Percentiles rank a stretch among this genome's conserved stretches.
phyloP scores from a whole-genome alignment of 2,329 filamentous ascomycete species.

The Beauveria pseudobassiana region DNA sequence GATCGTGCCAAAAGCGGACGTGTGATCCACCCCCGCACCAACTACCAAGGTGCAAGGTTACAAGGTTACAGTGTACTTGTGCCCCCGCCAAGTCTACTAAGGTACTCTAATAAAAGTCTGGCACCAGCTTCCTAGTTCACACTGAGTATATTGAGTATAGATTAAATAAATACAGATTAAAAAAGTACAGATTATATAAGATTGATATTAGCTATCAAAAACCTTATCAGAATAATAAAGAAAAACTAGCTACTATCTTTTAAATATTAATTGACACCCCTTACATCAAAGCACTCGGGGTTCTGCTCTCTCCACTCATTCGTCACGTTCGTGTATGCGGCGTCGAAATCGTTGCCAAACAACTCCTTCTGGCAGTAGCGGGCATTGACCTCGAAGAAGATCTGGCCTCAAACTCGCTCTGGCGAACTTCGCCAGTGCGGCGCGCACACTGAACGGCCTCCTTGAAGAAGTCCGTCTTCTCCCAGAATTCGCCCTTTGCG shows the following conservation, averaged over 20 bases:
- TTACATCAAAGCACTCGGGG: too few species aligned
- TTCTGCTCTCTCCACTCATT: not conserved
- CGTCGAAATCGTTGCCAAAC: not conserved
- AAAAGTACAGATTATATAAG: not conserved
- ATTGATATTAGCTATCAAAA: not conserved
- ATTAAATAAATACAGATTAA: not conserved
- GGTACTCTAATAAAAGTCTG: too few species aligned
- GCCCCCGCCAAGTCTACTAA: too few species aligned
- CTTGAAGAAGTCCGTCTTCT: too few species aligned
- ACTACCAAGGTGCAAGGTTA: too few species aligned
- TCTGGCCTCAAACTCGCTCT: constrained; percentile 2
- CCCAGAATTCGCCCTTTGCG: not conserved
- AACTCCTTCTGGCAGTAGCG: not conserved
- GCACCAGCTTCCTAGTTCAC: not conserved
- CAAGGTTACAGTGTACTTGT: too few species aligned
- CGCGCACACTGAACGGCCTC: too few species aligned
- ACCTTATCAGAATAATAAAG: not conserved
- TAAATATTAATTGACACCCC: not conserved
- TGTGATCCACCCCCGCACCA: too few species aligned
- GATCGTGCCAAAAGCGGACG: too few species aligned
- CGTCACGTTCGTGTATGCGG: not conserved
- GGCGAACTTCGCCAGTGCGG: too few species aligned
- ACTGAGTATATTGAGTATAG: not conserved
- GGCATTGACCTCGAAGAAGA: not conserved
- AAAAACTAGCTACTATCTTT: not conserved